Base-by-base conservation (phyloP, 331 rosid genomes). In the Prunus yedoensis region DNA sequence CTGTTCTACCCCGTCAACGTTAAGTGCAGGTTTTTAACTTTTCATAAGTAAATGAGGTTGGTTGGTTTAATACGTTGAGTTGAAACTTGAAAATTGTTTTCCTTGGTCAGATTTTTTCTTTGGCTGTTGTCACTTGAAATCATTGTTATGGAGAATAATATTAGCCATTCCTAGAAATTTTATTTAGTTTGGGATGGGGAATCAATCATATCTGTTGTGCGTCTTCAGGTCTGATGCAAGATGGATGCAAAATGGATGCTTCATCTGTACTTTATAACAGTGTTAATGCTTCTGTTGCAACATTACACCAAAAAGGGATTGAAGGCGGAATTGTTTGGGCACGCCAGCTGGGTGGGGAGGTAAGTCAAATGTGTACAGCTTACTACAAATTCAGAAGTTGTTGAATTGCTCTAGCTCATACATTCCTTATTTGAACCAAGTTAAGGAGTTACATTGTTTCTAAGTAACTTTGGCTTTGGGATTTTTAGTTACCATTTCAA, bases 321-420 rank as follows among this genome's bases (percentile, higher is more conserved):
- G 82, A 85, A 79, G 96, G 89, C 4, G 89, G 89, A 74, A 80
- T 81, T 83, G 80, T 92, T 67, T 94, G 99, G 99, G 97, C 96
- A 18, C 96, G 96, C 8, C 99, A 92, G 83, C 85, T 94, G 68
- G 99, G 99, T 78, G 99, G 99, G 58, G 97, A 92, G 97, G 99
- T 92, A 81, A 82, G 71, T 61, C 41, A 67, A 56, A 41, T 53
- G 13, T 21, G 51, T 30, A 76, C 51, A 74, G 47, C 50, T 57
- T 49, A 17, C 25, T 21, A 38, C 10, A 75, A 84, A 25, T 61
- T 83, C 20, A 17, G 50, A 18, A 15, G 62, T 60, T 69, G 32
- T 54, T 57, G 32, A 64, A 58, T 67, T 63, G 28, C 49, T 65
- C 59, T 52, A 5, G 68, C 21, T 67, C 38, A 70, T 64, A 35